These are phyloP conservation scores for Aspergillus nanangensis DNA, from an alignment of 495 filamentous ascomycete genomes.

Conservation along the genomic window DNA sequence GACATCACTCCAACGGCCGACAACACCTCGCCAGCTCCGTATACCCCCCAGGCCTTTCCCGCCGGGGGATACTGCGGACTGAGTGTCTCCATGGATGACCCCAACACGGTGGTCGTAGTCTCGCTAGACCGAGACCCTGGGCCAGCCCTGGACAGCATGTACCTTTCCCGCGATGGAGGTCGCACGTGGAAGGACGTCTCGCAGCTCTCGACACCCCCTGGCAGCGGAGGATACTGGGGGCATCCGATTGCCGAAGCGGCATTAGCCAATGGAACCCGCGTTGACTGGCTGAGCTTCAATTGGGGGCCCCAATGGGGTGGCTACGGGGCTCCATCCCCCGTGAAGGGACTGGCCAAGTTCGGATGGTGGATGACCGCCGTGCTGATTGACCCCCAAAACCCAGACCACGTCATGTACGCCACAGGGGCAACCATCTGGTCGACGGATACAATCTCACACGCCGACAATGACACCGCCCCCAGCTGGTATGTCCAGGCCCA, in stretches of 20 bases:
- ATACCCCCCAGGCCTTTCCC: constrained; percentile 8
- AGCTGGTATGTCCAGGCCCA: constrained; percentile 47
- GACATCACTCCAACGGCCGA: constrained; percentile 11
- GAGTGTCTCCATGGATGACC: constrained; percentile 11
- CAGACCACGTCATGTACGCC: constrained; percentile 56
- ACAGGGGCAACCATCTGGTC: constrained; percentile 55
- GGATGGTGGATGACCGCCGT: constrained; percentile 64
- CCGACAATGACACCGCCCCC: constrained; percentile 46
- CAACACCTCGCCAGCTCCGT: constrained; percentile 13
- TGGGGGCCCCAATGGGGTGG: constrained; percentile 16
- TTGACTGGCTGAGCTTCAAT: constrained; percentile 16
- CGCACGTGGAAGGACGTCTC: constrained; percentile 15
- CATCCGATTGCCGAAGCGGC: constrained; percentile 29
- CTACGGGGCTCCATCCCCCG: constrained; percentile 14
- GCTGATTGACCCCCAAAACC: constrained; percentile 55
- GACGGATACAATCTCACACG: constrained; percentile 29
- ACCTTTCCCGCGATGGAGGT: constrained; percentile 15
- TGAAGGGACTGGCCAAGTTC: constrained; percentile 27
- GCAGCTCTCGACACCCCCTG: constrained; percentile 11
- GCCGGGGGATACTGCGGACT: constrained; percentile 14
- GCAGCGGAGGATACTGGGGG: constrained; percentile 44
- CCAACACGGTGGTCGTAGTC: constrained; percentile 11
- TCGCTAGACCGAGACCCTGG: constrained; percentile 13
- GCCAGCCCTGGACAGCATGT: constrained; percentile 14
- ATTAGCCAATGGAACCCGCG: constrained; percentile 33